Percentiles rank a stretch among this genome's conserved stretches.
These are phyloP conservation scores for Gaillardinia entomophila DNA, from an alignment of 805 yeast genomes.

Conservation along the genomic window DNA sequence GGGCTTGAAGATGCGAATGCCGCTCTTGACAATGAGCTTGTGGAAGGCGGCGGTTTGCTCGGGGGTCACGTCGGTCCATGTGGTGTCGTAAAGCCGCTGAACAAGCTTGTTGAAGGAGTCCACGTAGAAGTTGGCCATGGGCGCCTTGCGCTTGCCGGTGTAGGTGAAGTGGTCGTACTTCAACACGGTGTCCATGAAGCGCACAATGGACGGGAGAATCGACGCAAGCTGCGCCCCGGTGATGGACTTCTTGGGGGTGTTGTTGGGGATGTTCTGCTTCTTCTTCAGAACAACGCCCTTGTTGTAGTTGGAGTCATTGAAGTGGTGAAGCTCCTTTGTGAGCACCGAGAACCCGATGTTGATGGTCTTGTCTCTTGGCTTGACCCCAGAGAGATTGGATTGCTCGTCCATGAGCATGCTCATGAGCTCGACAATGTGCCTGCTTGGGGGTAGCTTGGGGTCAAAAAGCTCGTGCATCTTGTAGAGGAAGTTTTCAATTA, in stretches of 20 bases:
- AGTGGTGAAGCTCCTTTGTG: slow-evolving; percentile 21
- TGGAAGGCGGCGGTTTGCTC: slow-evolving; percentile 13
- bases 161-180: slow-evolving; percentile 9
- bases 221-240: slow-evolving; percentile 16
- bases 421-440: slow-evolving; percentile 21
- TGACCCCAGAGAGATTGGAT: slow-evolving; percentile 12
- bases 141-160: slow-evolving; percentile 8
- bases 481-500: slow-evolving; percentile 29
- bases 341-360: slow-evolving; percentile 25
- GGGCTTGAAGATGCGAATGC: slow-evolving; percentile 25
- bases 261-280: slow-evolving; percentile 11
- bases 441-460: slow-evolving; percentile 12
- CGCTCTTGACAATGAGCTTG: slow-evolving; percentile 19
- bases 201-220: slow-evolving; percentile 14
- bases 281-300: slow-evolving; percentile 7
- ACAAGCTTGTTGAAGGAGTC: slow-evolving; percentile 20
- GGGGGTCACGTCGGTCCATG: slow-evolving; percentile 19
- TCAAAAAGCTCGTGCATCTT: slow-evolving; percentile 21
- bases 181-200: slow-evolving; percentile 18
- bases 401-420: slow-evolving; percentile 13
- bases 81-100: slow-evolving; percentile 14
- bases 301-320: slow-evolving; percentile 23
- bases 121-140: slow-evolving; percentile 13
- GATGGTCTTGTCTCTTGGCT: slow-evolving; percentile 21
- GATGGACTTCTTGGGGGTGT: slow-evolving; percentile 20